Base-by-base conservation (phyloP, 192 early-diverging fungal genomes). In the Irineochytrium annulatum region DNA sequence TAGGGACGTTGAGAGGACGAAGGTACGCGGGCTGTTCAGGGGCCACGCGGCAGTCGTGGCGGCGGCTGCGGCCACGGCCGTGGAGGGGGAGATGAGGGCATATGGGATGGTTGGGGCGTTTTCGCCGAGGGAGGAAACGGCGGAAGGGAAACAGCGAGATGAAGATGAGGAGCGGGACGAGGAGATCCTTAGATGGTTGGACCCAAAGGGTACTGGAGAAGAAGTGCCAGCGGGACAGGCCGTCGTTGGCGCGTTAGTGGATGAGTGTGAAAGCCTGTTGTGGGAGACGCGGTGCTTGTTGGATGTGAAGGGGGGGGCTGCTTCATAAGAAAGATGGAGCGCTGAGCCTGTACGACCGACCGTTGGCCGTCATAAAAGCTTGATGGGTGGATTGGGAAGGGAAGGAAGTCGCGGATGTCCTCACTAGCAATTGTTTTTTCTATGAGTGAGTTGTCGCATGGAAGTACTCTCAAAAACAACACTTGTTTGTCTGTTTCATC, bases 161-260 rank as follows among this genome's bases (percentile, higher is more conserved):
- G 37, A 41, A n/a, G 37, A 41, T n/a, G 11, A 41, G 37, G 11
- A 41, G 37, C 24, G 20, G 26, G 57, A 58, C 17, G 57, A 58
- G 22, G 37, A 58, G 48, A 11, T 44, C 4, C 16, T 24, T 34
- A 17, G n/a, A 8, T 29, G 57, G 57, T 27, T 29, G 32, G n/a
- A 11, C 14, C 57, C 24, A 26, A 13, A 44, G 37, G 13, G 5
- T 11, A 26, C n/a, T 6, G 14, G 30, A 4, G 4, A 41, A 17
- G 55, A 43, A 0, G 57, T 67, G 30, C 65, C 65, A 0, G 65
- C 59, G 34, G 65, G 65, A 0, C 65, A 67, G 51, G 49, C 57
- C 1, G 31, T 30, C 3, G 32, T 67, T 1, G 17, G 34, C 14
- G 65, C 65, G 27, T 30, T 67, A n/a, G 37, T 55, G 57, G 65